Percentiles rank a stretch among this genome's conserved stretches.
Conservation (phyloP, 176 grass and related monocot species). For the Bothriochloa decipiens region DNA sequence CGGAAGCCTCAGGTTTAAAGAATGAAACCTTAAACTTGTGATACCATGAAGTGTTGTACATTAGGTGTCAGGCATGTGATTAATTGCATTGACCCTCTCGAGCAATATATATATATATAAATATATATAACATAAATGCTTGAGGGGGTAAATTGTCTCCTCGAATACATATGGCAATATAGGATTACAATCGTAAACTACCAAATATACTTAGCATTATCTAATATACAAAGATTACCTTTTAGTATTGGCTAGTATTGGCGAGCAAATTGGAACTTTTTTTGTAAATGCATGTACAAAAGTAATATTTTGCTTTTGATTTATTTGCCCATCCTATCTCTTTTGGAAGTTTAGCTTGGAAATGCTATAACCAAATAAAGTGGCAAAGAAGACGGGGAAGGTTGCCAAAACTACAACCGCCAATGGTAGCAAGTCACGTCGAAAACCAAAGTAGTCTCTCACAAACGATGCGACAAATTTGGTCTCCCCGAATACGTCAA, state of each 20-base stretch:
- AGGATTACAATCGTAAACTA: not conserved
- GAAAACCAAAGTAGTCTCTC: constrained; percentile 70
- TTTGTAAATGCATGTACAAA: not conserved
- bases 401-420: constrained; percentile 46
- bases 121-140: not conserved
- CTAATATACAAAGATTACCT: not conserved
- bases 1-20: too few species aligned
- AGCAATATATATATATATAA: too few species aligned
- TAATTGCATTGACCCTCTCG: not conserved
- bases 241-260: not conserved
- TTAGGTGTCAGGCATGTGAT: not conserved
- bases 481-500: constrained; percentile 53
- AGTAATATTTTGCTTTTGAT: not conserved
- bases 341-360: constrained; percentile 81
- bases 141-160: not conserved
- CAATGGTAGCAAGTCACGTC: constrained; percentile 49
- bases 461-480: constrained; percentile 58
- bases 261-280: not conserved
- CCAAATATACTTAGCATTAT: not conserved
- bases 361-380: constrained; percentile 60
- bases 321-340: constrained; percentile 41
- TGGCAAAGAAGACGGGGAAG: constrained; percentile 61
- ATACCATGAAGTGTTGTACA: too few species aligned
- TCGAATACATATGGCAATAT: too few species aligned
- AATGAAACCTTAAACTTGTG: too few species aligned